phyloP scores from a whole-genome alignment of 257 asterid genomes.

The Cordia subcordata region DNA sequence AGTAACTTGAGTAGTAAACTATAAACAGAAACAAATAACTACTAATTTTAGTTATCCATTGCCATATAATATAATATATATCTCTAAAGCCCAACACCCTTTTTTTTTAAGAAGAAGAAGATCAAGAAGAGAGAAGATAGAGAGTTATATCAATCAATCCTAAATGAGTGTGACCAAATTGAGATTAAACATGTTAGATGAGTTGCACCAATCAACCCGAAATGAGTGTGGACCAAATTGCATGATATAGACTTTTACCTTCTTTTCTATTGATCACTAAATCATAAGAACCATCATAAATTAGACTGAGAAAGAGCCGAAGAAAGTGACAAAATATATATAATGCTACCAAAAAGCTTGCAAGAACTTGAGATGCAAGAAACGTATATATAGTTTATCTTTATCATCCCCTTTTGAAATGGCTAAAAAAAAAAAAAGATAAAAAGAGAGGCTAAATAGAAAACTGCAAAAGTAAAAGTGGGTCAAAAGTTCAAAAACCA shows the following conservation, averaged over 20 bases:
- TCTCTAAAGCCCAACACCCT: no score
- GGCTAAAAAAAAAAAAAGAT: constrained; percentile 3
- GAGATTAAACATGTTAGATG: neutral
- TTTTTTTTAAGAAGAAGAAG: neutral
- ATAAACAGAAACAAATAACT: no score
- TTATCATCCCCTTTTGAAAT: neutral
- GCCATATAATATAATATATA: no score
- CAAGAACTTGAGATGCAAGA: constrained; percentile 34
- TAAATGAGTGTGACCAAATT: constrained; percentile 10
- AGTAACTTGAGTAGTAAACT: neutral
- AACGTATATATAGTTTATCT: constrained; percentile 18
- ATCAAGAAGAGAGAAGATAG: constrained; percentile 21
- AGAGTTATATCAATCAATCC: neutral
- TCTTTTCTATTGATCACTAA: constrained; percentile 7
- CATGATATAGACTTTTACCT: constrained; percentile 1
- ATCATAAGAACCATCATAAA: constrained; percentile 1
- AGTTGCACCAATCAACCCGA: neutral
- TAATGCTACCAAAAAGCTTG: no score
- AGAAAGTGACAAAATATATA: constrained; percentile 8
- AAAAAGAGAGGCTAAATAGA: neutral
- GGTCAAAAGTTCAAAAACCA: constrained; percentile 15
- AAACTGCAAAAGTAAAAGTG: constrained; percentile 11
- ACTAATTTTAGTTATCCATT: no score
- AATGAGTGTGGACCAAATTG: constrained; percentile 11
- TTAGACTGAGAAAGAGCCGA: constrained; percentile 2